These are phyloP conservation scores for Hypoxylon sp. DNA, from an alignment of 2,329 filamentous ascomycete species.

Conservation along the genomic window DNA sequence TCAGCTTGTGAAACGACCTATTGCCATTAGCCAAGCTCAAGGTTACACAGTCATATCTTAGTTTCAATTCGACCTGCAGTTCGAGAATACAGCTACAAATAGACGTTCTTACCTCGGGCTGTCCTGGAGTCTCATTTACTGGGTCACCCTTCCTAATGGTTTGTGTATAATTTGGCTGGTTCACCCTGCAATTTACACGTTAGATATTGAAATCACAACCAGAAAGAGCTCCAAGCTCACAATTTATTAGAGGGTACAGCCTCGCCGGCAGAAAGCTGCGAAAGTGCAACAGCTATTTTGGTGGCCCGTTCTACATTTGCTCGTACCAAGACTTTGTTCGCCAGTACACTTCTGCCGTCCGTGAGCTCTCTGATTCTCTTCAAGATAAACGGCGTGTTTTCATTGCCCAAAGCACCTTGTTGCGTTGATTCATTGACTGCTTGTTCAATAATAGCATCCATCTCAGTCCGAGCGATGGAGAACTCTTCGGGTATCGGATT, in stretches of 20 bases:
- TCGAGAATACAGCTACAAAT: constrained; percentile 8
- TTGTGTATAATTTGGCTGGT: constrained; percentile 29
- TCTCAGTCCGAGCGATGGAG: constrained; percentile 76
- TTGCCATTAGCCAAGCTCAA: constrained; percentile 32
- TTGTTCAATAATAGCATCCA: constrained; percentile 75
- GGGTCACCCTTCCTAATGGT: constrained; percentile 21
- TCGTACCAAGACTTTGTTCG: constrained; percentile 74
- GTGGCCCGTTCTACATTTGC: constrained; percentile 67
- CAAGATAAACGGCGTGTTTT: constrained; percentile 88
- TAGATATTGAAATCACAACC: constrained; percentile 31
- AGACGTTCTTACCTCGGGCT: constrained; percentile 41
- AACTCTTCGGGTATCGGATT: constrained; percentile 83
- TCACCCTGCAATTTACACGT: constrained; percentile 42
- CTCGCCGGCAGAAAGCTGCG: constrained; percentile 55
- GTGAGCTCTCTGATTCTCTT: constrained; percentile 83
- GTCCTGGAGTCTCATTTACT: constrained; percentile 26
- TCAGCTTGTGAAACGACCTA: constrained; percentile 59
- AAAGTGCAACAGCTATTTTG: constrained; percentile 66
- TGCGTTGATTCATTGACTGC: constrained; percentile 74
- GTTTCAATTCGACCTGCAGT: constrained; percentile 1
- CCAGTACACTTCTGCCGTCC: constrained; percentile 74
- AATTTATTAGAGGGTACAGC: constrained; percentile 40
- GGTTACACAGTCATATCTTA: neutral
- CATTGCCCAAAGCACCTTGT: constrained; percentile 76
- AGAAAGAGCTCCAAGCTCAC: constrained; percentile 48